Base-by-base conservation (phyloP, 495 filamentous ascomycete genomes). In the Copromyces sp. region DNA sequence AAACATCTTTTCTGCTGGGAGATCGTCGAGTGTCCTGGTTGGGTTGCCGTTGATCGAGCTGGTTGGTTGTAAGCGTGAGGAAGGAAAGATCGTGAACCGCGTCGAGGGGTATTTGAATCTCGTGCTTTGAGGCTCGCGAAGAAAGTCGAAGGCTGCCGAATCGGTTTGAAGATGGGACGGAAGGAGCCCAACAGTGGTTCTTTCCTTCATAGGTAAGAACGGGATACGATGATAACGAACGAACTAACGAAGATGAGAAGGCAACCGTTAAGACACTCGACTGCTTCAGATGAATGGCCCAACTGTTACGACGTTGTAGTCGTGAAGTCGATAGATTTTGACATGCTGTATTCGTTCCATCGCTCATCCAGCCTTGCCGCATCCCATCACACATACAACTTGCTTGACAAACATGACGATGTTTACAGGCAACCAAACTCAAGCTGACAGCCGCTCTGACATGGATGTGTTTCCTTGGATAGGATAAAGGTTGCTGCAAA, bases 1-100 rank as follows among this genome's bases (percentile, higher is more conserved):
- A 78, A 94, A 95, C 93, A 96, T 94, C 69, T 42, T 80, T 71
- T 75, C 61, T 53, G 29, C 16, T 65, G 5, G 14, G 29, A 35
- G 7, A 12, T 65, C 29, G 29, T 35, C 35, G 29, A 65, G 5
- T 65, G 6, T 35, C 53, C 14, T 65, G 53, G 7, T 3, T 35
- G 53, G 5, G 20, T 61, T 61, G 14, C 6, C 7, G 53, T 32
- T 14, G 24, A 35, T 61, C 5, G 32, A 61, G 24, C 17, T 16
- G 41, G 53, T 35, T 2, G 24, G 53, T 65, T 35, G 53, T 9
- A 65, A 35, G 29, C 29, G 53, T 9, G 29, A 65, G 29, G 53
- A 65, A 65, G 14, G 29, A 32, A 2, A 35, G 53, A 65, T 32
- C 29, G 53, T 16, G 14, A 2, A 16, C 3, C 53, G 6, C 12